phyloP scores from a whole-genome alignment of 108 stramenopile genomes.

The Cylindrotheca fusiformis region DNA sequence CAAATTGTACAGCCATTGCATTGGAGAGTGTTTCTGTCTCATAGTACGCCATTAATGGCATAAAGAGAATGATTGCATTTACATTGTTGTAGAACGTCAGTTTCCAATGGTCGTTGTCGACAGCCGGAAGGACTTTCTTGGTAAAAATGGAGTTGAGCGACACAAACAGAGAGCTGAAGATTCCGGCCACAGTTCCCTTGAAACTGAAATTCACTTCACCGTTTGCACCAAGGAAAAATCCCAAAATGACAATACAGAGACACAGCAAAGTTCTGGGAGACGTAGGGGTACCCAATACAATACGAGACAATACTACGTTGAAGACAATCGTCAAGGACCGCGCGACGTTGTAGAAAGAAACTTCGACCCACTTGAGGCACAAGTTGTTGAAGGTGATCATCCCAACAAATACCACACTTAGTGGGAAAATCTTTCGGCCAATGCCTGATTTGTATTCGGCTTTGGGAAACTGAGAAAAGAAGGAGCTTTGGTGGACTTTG shows the following conservation, averaged over 20 bases:
- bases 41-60: constrained; percentile 80
- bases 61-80: constrained; percentile 87
- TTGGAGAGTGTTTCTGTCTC: constrained; percentile 56
- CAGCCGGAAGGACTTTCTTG: constrained; percentile 82
- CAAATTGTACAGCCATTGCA: constrained; percentile 42
- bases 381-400: constrained; percentile 98
- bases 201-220: constrained; percentile 87
- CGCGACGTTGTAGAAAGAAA: constrained; percentile 96
- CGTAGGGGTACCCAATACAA: constrained; percentile 76
- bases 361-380: constrained; percentile 92
- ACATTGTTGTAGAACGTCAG: constrained; percentile 94
- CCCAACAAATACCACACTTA: constrained; percentile 88
- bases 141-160: constrained; percentile 94
- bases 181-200: constrained; percentile 81
- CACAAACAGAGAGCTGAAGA: constrained; percentile 89
- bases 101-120: constrained; percentile 92
- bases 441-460: constrained; percentile 59
- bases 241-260: constrained; percentile 81
- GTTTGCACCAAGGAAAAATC: constrained; percentile 86
- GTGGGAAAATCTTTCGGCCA: constrained; percentile 67
- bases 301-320: constrained; percentile 83
- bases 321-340: constrained; percentile 93
- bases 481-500: constrained; percentile 41
- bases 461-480: constrained; percentile 86
- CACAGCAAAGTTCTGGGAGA: constrained; percentile 69